Evolutionary conservation across 352 stramenopile genomes (phyloP), one percentile per base, ranked within the genome.

Genomic region (Phytophthora macrochlamydospora): DNA sequence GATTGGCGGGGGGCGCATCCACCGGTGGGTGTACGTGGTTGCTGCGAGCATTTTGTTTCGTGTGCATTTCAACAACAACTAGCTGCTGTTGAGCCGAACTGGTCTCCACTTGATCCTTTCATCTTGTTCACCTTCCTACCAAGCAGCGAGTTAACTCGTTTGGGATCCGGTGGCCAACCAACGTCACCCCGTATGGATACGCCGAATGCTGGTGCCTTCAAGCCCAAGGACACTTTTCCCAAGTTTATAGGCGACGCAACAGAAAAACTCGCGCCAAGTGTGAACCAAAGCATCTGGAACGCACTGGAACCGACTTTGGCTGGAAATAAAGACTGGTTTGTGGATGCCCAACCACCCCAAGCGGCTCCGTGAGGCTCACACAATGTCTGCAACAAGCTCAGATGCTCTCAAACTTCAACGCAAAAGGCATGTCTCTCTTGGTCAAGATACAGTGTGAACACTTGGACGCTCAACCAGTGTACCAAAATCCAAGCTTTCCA

Each of bases 61-160:
- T 28, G 24, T 14, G 6, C 3, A 9, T 35, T 33, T 7, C 18
- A 33, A 33, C 13, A 44, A 37, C 14, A 9, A 29, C 7, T 40
- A n/a, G 50, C n/a, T 56, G 31, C n/a, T 31, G 50, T 56, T 37
- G 8, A 14, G 45, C 14, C 14, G 33, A 45, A 56, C 50, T 45
- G 50, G 50, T 46, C 32, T 56, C n/a, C 50, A 56, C 50, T 56
- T 56, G 50, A 56, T 56, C 50, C 37, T 24, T 44, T 56, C 33
- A 37, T 56, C 50, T 56, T 42, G 11, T 33, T 56, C 24, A 54
- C 50, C 50, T 24, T 45, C 30, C 50, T 33, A 24, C 14, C 32
- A 45, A 13, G 18, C 33, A 46, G 40, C 40, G 35, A 40, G 35
- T 40, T 6, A 40, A 6, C 9, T 40, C 35, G 35, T 11, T 40